A percentile compares a stretch with the other conserved stretches of the same genome.
Conservation (phyloP, 2,329 filamentous ascomycete species). For the Talaromyces amestolkiae region DNA sequence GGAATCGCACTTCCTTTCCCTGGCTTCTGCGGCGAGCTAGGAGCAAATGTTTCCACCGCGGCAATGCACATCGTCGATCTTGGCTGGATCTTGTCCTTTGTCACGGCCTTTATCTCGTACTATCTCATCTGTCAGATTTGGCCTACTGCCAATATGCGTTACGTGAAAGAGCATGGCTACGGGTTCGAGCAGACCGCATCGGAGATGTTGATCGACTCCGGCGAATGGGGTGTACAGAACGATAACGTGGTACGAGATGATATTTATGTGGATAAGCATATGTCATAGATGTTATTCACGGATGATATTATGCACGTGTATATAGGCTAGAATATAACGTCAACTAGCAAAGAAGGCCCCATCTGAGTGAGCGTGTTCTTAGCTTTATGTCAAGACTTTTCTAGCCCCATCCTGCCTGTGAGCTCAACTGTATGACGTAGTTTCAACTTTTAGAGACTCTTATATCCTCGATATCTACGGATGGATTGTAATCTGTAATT, state of each 20-base stretch:
- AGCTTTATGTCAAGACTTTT: not conserved
- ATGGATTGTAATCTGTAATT: not conserved
- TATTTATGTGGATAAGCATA: slow-evolving; percentile 10
- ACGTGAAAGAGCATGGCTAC: slow-evolving; percentile 35
- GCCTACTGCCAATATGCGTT: slow-evolving; percentile 38
- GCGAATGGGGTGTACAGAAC: not conserved
- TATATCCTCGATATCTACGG: not conserved
- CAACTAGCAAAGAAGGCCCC: not conserved
- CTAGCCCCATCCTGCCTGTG: not conserved
- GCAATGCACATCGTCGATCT: slow-evolving; percentile 35
- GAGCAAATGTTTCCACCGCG: slow-evolving; percentile 29
- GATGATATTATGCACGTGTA: not conserved
- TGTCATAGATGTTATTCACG: not conserved
- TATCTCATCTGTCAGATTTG: slow-evolving; percentile 37
- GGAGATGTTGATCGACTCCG: not conserved
- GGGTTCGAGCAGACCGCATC: slow-evolving; percentile 21
- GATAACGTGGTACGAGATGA: slow-evolving; percentile 11
- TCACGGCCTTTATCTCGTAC: slow-evolving; percentile 33
- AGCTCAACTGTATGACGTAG: not conserved
- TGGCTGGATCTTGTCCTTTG: slow-evolving; percentile 38
- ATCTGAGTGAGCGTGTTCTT: not conserved
- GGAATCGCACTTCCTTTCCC: slow-evolving; percentile 37
- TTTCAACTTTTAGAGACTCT: not conserved
- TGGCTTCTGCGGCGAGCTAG: slow-evolving; percentile 36
- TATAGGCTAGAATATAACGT: not conserved